These are phyloP conservation scores for Melaleuca quinquenervia DNA, from an alignment of 345 rosid genomes.

Conservation along the genomic window DNA sequence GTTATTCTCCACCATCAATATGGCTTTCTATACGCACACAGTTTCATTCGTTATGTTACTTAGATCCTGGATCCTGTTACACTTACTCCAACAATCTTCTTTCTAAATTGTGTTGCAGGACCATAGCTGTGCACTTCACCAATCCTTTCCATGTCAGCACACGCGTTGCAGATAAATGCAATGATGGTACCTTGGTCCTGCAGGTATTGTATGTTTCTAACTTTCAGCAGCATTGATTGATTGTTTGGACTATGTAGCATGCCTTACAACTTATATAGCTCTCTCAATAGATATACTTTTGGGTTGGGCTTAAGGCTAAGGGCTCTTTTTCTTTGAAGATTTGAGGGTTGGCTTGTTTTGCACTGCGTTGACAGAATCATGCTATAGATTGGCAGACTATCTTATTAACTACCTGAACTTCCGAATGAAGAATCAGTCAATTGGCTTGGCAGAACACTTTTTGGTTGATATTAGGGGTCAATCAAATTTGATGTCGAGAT, in stretches of 20 bases:
- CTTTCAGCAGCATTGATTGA: neutral
- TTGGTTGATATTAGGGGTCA: neutral
- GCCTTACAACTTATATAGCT: neutral
- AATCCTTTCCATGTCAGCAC: conserved; percentile 87
- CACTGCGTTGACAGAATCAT: neutral
- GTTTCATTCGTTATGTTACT: neutral
- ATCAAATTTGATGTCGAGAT: neutral
- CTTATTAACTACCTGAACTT: neutral
- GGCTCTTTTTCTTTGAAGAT: neutral
- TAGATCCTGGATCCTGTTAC: neutral
- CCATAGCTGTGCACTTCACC: conserved; percentile 91
- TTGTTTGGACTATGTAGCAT: neutral
- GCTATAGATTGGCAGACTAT: neutral
- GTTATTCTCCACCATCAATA: neutral
- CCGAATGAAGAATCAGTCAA: neutral
- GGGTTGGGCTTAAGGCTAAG: neutral
- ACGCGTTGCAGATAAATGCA: conserved; percentile 71
- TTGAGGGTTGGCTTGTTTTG: neutral
- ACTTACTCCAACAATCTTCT: neutral
- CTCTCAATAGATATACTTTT: neutral
- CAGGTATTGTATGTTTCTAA: conserved; percentile 48
- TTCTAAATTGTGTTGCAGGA: conserved; percentile 32
- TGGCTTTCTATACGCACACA: neutral
- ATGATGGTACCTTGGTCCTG: conserved; percentile 66
- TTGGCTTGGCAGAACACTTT: neutral